Percentiles rank a stretch among this genome's conserved stretches.
Evolutionary conservation across 371 early-diverging fungal genomes (phyloP).

Genomic region (Batrachochytrium dendrobatidis): DNA sequence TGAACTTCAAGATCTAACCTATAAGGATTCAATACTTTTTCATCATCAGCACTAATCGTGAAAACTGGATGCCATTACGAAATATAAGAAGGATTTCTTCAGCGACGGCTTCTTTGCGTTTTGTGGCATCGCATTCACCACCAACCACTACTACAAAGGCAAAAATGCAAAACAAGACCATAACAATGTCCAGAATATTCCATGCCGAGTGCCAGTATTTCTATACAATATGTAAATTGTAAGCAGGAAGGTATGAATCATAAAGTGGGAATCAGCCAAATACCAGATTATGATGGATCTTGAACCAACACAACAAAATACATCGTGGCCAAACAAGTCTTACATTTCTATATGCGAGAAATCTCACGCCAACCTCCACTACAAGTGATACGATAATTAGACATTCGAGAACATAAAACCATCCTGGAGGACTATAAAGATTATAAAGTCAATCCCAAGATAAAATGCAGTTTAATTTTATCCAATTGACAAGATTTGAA

Average conservation of each 20-base stretch:
- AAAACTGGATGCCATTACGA: conserved; percentile 62
- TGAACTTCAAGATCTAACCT: no score
- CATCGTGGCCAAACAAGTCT: background rate
- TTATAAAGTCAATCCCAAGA: background rate
- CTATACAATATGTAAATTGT: conserved; percentile 32
- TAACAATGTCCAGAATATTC: conserved; percentile 62
- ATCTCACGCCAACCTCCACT: conserved; percentile 58
- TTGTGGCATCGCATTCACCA: conserved; percentile 51
- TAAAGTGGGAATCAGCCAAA: background rate
- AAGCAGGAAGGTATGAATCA: background rate
- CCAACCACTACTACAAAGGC: conserved; percentile 58
- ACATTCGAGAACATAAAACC: conserved; percentile 52
- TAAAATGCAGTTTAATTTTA: background rate
- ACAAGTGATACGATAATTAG: conserved; percentile 71
- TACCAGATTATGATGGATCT: background rate
- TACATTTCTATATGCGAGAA: conserved; percentile 65
- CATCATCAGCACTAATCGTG: conserved; percentile 62
- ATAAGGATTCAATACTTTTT: conserved; percentile 55
- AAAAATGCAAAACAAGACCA: conserved; percentile 59
- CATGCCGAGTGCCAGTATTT: conserved; percentile 65
- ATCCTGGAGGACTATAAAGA: conserved; percentile 25
- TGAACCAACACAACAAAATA: background rate
- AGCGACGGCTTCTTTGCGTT: conserved; percentile 56
- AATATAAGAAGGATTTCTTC: conserved; percentile 63
- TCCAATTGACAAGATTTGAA: background rate